phyloP scores from a whole-genome alignment of 2,329 filamentous ascomycete genomes.

The Aspergillus spinulosporus region DNA sequence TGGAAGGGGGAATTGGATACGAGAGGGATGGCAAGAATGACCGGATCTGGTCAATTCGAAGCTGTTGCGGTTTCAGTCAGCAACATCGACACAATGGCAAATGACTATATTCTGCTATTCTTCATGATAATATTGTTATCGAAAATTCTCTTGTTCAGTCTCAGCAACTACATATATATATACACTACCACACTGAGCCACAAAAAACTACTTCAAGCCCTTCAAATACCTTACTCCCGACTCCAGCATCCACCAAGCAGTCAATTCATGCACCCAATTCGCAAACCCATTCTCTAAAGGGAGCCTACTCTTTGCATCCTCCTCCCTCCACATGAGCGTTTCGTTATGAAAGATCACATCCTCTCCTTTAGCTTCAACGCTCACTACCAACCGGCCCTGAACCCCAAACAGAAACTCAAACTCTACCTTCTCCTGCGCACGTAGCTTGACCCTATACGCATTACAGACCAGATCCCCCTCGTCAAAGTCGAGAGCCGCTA shows the following conservation, averaged over 20 bases:
- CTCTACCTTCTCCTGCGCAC: constrained; percentile 31
- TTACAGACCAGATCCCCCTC: constrained; percentile 37
- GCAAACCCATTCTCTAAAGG: constrained; percentile 32
- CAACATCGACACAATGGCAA: background rate
- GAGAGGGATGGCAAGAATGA: constrained; percentile 6
- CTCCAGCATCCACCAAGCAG: constrained; percentile 40
- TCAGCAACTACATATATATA: background rate
- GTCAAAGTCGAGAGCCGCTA: constrained; percentile 30
- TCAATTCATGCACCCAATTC: constrained; percentile 36
- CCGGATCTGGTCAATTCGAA: constrained; percentile 11
- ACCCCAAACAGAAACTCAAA: constrained; percentile 30
- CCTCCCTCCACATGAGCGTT: constrained; percentile 34
- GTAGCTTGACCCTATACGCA: constrained; percentile 29
- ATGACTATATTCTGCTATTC: background rate
- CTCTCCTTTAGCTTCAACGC: constrained; percentile 20
- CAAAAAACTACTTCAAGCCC: constrained; percentile 20
- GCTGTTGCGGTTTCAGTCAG: constrained; percentile 8
- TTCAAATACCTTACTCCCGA: constrained; percentile 35
- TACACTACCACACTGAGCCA: background rate
- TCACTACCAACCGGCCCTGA: constrained; percentile 30
- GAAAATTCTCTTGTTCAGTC: too few relatives aligned
- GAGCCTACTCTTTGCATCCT: constrained; percentile 23
- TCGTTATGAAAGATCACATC: constrained; percentile 30
- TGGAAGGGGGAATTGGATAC: constrained; percentile 4
- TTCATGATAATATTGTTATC: background rate